Evolutionary conservation across 306 rosid genomes (phyloP).

Genomic region (Medicago ruthenica): DNA sequence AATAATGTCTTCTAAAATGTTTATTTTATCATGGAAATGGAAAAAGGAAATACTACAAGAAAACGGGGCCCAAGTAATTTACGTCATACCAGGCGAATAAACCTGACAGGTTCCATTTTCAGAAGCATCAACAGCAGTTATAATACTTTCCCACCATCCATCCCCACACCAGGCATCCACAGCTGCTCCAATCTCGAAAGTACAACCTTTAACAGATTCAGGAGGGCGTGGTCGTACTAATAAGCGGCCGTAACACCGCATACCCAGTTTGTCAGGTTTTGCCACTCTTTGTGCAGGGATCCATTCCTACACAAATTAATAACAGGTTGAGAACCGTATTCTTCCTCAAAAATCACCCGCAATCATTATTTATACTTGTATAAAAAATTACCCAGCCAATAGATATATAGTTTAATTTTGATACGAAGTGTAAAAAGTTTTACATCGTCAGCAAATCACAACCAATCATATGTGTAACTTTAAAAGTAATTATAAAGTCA

Average conservation of each 20-base stretch:
- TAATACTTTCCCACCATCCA: constrained; percentile 93
- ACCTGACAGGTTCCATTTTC: constrained; percentile 62
- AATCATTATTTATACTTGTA: constrained; percentile 8
- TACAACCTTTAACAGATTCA: constrained; percentile 34
- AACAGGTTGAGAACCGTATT: constrained; percentile 38
- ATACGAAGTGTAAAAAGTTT: too few relatives aligned
- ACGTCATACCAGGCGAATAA: constrained; percentile 70
- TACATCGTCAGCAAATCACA: too few relatives aligned
- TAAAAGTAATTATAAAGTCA: too few relatives aligned
- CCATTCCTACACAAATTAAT: constrained; percentile 74
- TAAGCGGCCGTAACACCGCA: constrained; percentile 74
- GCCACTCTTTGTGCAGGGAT: constrained; percentile 68
- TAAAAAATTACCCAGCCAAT: background rate
- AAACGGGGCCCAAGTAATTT: background rate
- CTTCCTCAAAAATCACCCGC: constrained; percentile 23
- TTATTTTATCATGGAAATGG: background rate
- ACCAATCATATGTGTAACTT: too few relatives aligned
- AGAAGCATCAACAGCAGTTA: constrained; percentile 52
- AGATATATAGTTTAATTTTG: background rate
- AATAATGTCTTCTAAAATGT: background rate
- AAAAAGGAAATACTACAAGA: background rate
- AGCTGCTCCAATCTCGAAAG: constrained; percentile 62
- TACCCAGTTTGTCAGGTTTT: constrained; percentile 71
- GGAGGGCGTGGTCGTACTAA: constrained; percentile 70
- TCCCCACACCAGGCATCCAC: constrained; percentile 90